Percentiles rank a stretch among this genome's conserved stretches.
phyloP scores from a whole-genome alignment of 306 rosid species.

The Hylodesmum podocarpum region DNA sequence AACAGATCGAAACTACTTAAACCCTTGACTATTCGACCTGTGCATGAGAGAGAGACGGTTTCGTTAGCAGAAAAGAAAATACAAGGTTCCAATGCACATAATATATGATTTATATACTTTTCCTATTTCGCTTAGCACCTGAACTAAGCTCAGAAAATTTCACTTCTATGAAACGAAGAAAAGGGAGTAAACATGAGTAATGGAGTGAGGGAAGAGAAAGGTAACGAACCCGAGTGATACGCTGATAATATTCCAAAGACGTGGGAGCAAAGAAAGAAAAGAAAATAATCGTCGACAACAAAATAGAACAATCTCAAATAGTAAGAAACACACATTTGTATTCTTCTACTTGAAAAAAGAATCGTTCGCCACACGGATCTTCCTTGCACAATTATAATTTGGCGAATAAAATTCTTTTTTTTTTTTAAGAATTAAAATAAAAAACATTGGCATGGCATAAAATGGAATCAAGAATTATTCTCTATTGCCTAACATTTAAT shows the following conservation, averaged over 20 bases:
- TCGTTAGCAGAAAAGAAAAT: not conserved
- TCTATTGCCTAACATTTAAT: too few relatives aligned
- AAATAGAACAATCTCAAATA: not conserved
- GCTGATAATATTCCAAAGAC: not conserved
- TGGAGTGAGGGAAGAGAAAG: not conserved
- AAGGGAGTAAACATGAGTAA: not conserved
- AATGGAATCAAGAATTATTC: not conserved
- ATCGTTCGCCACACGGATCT: constrained; percentile 7
- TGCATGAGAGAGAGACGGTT: constrained; percentile 17
- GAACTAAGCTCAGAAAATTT: not conserved
- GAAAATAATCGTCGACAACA: constrained; percentile 16
- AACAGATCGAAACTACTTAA: not conserved
- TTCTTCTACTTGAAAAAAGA: not conserved
- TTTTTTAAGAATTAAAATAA: not conserved
- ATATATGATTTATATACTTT: too few relatives aligned
- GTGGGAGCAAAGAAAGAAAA: not conserved
- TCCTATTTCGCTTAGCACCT: constrained; percentile 7
- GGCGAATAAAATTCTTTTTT: not conserved
- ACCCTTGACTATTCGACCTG: constrained; percentile 11
- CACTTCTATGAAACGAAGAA: not conserved
- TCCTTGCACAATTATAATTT: not conserved
- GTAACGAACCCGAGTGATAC: not conserved
- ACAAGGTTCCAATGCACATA: not conserved
- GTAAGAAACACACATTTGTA: not conserved
- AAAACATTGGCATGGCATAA: not conserved